Conservation (phyloP, 306 rosid species). For the Inga laurina region DNA sequence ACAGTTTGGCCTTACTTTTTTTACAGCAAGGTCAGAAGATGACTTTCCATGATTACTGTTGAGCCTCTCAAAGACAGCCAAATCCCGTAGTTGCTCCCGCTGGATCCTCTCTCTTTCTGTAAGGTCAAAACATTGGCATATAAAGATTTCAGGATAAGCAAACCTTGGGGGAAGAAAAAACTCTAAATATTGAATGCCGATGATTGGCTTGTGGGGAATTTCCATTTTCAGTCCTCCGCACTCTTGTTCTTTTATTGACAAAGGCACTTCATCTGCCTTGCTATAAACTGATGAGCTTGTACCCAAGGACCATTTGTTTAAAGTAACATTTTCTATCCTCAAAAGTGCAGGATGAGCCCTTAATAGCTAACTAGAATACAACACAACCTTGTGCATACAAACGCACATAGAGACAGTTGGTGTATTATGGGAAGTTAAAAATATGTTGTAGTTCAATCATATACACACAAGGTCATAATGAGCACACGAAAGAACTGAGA, state of each 20-base stretch:
- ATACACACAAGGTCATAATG: not conserved
- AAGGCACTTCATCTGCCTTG: not conserved
- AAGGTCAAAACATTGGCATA: slow-evolving; percentile 18
- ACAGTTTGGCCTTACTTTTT: slow-evolving; percentile 59
- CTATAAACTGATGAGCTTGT: not conserved
- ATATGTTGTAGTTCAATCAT: not conserved
- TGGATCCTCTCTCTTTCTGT: slow-evolving; percentile 80
- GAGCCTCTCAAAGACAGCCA: slow-evolving; percentile 89
- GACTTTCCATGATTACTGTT: slow-evolving; percentile 67
- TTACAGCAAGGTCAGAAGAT: slow-evolving; percentile 73
- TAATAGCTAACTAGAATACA: not conserved
- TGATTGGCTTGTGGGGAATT: not conserved
- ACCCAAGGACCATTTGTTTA: not conserved
- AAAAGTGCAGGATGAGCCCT: not conserved
- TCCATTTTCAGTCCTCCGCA: not conserved
- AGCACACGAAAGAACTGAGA: not conserved
- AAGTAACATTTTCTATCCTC: not conserved
- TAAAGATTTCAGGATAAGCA: slow-evolving; percentile 12
- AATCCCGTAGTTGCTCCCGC: slow-evolving; percentile 79
- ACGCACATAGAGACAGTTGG: not conserved
- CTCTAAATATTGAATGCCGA: not conserved
- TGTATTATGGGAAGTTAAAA: not conserved
- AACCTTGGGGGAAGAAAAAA: not conserved
- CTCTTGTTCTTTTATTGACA: not conserved
- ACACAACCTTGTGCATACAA: not conserved